Base-by-base conservation (phyloP, 768 basidiomycete genomes). In the Nevesoporus exiguus region DNA sequence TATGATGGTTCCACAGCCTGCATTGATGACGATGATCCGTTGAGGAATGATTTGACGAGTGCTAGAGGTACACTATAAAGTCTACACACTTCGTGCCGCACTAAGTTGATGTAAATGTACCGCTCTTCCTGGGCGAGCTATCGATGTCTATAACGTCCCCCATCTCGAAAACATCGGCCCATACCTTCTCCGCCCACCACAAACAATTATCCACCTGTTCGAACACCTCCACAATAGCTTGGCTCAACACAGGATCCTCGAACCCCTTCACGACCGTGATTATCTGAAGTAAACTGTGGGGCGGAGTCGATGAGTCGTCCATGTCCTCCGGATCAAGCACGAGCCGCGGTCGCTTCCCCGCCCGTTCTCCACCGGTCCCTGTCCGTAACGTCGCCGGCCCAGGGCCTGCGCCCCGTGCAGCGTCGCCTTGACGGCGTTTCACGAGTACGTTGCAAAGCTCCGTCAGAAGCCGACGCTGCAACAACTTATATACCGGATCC, bases 401-500 rank as follows among this genome's bases (percentile, higher is more conserved):
- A 6, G 13, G 25, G 34, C 59, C 50, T 2, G 22, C 39, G 10
- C 34, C 42, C 14, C 47, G 58, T 13, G 33, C n/a, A 24, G 39
- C 49, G 9, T 52, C 53, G 33, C 22, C 50, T 24, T 55, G 54
- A 27, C 60, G 57, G 25, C 52, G 52, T 40, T 58, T 63, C 22
- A 68, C 58, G 14, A 76, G 66, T 27, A 66, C 60, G 42, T 56
- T 53, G 44, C 61, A 60, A 41, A 76, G 62, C 34, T 76, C 79
- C 8, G 64, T 70, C 43, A 84, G 65, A 13, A 90, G 69, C 34
- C 88, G 80, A 39, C 72, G 78, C 61, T 82, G 84, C 30, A 90
- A 68, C 9, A 90, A 72, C 46, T 76, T 54, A 65, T 85, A 90
- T 7, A 87, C 88, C 0, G 86, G 85, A 65, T 88, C 86, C 34